Conservation (phyloP, 2,329 filamentous ascomycete species). For the Fusarium tuaranense region DNA sequence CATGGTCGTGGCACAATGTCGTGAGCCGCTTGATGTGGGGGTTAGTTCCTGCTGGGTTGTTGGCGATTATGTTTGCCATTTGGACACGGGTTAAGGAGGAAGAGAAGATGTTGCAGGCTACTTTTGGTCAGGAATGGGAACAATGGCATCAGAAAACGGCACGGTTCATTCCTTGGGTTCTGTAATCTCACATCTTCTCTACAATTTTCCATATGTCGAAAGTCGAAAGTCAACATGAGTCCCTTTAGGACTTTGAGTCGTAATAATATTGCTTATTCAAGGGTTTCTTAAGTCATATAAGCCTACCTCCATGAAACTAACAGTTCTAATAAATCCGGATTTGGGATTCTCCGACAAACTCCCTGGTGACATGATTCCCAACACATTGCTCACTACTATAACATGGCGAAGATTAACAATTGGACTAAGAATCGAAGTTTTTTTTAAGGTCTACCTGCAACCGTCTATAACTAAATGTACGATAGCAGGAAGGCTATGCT, state of each 20-base stretch:
- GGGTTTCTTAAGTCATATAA: background rate
- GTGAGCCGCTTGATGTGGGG: conserved; percentile 11
- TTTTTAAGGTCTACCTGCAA: background rate
- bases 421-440: background rate
- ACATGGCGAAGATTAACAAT: background rate
- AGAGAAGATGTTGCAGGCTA: conserved; percentile 60
- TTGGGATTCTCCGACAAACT: background rate
- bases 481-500: background rate
- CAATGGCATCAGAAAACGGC: conserved; percentile 60
- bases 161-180: conserved; percentile 57
- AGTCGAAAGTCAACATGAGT: background rate
- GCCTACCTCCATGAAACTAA: background rate
- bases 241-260: background rate
- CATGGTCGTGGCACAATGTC: conserved; percentile 32
- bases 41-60: conserved; percentile 2
- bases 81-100: conserved; percentile 59
- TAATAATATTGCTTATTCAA: background rate
- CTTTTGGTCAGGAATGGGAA: conserved; percentile 63
- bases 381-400: background rate
- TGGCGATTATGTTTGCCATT: conserved; percentile 38
- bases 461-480: background rate
- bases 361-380: background rate
- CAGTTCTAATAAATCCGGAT: background rate
- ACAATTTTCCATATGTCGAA: background rate
- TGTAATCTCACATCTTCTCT: background rate